These are phyloP conservation scores for Brassica nigra DNA, from an alignment of 345 rosid genomes.

Conservation along the genomic window DNA sequence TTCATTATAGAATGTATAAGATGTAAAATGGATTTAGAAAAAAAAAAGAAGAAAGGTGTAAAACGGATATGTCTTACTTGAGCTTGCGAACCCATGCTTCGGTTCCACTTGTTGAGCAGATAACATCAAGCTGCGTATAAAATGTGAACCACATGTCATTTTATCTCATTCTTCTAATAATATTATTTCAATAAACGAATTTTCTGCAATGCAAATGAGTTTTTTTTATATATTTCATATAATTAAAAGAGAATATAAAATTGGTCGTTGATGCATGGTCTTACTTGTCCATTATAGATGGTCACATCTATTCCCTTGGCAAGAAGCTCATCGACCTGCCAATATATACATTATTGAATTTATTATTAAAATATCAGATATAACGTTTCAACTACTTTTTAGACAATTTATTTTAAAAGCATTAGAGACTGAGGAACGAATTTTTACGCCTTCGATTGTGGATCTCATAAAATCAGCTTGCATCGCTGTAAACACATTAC, in stretches of 20 bases:
- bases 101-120: constrained; percentile 81
- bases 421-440: neutral
- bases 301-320: constrained; percentile 76
- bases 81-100: constrained; percentile 93
- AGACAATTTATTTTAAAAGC: neutral
- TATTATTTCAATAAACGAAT: neutral
- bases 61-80: constrained; percentile 48
- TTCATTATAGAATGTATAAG: neutral
- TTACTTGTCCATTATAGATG: constrained; percentile 87
- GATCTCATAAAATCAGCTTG: constrained; percentile 85
- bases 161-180: constrained; percentile 1
- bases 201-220: neutral
- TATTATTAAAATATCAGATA: neutral
- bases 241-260: neutral
- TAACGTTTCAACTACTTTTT: constrained; percentile 1
- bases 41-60: neutral
- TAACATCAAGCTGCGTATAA: constrained; percentile 66
- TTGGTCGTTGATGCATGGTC: constrained; percentile 11
- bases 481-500: constrained; percentile 51
- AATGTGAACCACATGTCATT: constrained; percentile 18
- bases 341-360: neutral
- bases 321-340: constrained; percentile 77
- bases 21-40: neutral
- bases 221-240: neutral
- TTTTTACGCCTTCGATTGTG: constrained; percentile 62